These are phyloP conservation scores for Russula dissimulans DNA, from an alignment of 768 basidiomycete genomes.

Conservation along the genomic window DNA sequence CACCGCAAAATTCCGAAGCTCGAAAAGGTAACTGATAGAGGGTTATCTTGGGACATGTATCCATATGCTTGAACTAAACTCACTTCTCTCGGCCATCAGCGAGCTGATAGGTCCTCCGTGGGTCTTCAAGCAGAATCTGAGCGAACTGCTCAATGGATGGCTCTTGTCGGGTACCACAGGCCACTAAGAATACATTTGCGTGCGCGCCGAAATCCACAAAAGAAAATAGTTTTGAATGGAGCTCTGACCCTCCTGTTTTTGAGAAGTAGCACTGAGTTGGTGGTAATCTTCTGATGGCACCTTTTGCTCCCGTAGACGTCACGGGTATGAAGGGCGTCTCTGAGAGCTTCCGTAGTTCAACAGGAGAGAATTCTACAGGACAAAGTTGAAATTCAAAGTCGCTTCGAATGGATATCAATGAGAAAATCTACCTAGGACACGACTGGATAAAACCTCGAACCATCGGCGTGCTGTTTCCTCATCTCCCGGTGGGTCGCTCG, in stretches of 20 bases:
- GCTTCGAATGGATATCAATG: neutral
- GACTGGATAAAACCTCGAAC: constrained; percentile 60
- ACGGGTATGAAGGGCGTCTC: constrained; percentile 60
- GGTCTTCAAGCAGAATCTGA: constrained; percentile 56
- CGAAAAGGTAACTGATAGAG: constrained; percentile 58
- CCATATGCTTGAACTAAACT: constrained; percentile 19
- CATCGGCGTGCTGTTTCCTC: constrained; percentile 47
- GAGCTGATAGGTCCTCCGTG: constrained; percentile 59
- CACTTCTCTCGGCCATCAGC: constrained; percentile 64
- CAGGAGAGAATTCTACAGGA: constrained; percentile 44
- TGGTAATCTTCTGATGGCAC: constrained; percentile 26
- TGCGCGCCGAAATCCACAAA: constrained; percentile 81
- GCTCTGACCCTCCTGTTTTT: constrained; percentile 40
- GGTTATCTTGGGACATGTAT: neutral
- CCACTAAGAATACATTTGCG: constrained; percentile 77
- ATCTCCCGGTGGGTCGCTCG: constrained; percentile 48
- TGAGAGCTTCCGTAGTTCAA: constrained; percentile 50
- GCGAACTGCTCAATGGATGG: constrained; percentile 81
- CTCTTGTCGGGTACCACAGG: constrained; percentile 81
- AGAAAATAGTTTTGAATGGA: constrained; percentile 74
- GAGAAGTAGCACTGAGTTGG: constrained; percentile 68
- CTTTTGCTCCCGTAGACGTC: constrained; percentile 25
- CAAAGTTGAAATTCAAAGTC: neutral
- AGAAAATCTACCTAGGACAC: constrained; percentile 43
- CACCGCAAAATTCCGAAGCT: constrained; percentile 80